Evolutionary conservation across 306 rosid genomes (phyloP).

Genomic region (Biancaea sappan): DNA sequence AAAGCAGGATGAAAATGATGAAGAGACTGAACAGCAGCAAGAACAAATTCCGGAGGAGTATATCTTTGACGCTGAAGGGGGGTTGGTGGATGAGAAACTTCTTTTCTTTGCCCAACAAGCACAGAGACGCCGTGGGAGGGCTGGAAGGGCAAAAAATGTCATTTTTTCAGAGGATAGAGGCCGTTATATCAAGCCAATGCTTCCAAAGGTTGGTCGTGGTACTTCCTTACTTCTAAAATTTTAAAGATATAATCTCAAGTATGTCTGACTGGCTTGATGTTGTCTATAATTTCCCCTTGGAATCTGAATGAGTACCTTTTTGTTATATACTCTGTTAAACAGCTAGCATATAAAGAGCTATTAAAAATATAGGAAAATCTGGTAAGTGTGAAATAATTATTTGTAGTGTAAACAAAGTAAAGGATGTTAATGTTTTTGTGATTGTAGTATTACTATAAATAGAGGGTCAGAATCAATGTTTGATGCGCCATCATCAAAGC

Average conservation of each 20-base stretch:
- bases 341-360: no score
- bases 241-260: constrained; percentile 26
- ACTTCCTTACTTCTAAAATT: not conserved
- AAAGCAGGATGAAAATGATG: constrained; percentile 79
- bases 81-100: constrained; percentile 95
- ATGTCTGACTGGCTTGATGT: constrained; percentile 18
- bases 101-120: constrained; percentile 98
- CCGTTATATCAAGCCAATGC: constrained; percentile 94
- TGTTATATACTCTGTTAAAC: not conserved
- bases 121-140: constrained; percentile 88
- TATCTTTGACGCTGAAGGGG: constrained; percentile 96
- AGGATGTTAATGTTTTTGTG: not conserved
- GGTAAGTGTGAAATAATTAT: not conserved
- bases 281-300: not conserved
- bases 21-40: constrained; percentile 82
- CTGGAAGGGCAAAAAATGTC: constrained; percentile 98
- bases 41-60: constrained; percentile 94
- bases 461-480: not conserved
- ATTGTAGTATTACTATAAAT: not conserved
- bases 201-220: constrained; percentile 69
- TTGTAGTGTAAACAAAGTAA: not conserved
- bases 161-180: constrained; percentile 99
- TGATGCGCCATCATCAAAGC: no score
- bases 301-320: not conserved
- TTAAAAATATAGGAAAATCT: not conserved